Evolutionary conservation across 768 basidiomycete species (phyloP).

Genomic region (Mycena maculata): DNA sequence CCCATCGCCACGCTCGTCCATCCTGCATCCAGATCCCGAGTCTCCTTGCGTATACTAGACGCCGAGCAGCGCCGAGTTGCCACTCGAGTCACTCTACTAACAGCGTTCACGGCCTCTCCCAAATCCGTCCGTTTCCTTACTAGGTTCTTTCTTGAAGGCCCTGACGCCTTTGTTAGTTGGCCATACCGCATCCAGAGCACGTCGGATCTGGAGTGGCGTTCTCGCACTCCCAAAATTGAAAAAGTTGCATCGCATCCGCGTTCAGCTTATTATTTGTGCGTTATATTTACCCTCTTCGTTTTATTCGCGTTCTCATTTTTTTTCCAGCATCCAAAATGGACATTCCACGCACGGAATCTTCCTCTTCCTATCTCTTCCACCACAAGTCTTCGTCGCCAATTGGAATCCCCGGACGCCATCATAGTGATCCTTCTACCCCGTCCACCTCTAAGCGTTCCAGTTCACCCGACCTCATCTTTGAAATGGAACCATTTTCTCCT

Average conservation of each 20-base stretch:
- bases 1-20: not conserved
- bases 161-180: not conserved
- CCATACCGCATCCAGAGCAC: constrained; percentile 3
- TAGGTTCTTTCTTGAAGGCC: not conserved
- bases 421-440: constrained; percentile 35
- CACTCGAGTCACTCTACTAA: not conserved
- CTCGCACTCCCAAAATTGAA: constrained; percentile 14
- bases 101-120: constrained; percentile 21
- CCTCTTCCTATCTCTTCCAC: constrained; percentile 29
- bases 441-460: constrained; percentile 45
- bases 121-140: not conserved
- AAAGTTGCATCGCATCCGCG: constrained; percentile 4
- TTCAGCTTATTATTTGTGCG: constrained; percentile 20
- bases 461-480: constrained; percentile 64
- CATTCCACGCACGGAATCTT: constrained; percentile 23
- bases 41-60: constrained; percentile 10
- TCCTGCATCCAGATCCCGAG: not conserved
- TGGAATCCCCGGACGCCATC: constrained; percentile 55
- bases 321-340: constrained; percentile 26
- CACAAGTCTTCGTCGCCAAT: constrained; percentile 55
- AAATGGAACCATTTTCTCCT: constrained; percentile 58
- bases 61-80: constrained; percentile 1
- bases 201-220: constrained; percentile 9
- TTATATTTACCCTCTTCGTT: not conserved
- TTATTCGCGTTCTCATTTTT: not conserved